Evolutionary conservation across 2,329 filamentous ascomycete genomes (phyloP).

Genomic region (Aureobasidium sp.): DNA sequence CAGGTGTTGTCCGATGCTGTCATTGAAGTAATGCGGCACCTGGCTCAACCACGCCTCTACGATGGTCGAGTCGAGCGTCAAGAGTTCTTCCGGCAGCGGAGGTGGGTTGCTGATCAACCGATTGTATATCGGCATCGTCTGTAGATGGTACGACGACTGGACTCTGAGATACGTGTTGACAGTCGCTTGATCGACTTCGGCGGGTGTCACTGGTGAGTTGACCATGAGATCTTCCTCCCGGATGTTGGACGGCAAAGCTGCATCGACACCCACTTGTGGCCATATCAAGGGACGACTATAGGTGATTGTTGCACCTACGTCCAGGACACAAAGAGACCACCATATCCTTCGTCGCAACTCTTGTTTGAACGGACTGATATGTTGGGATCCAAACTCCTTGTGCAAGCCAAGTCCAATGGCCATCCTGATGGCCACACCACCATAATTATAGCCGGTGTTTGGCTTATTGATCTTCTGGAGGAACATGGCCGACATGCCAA

Average conservation of each 20-base stretch:
- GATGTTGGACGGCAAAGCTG: conserved; percentile 19
- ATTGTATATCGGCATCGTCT: conserved; percentile 40
- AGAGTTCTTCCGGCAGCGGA: conserved; percentile 36
- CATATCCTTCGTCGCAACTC: conserved; percentile 32
- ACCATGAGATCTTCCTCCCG: neutral
- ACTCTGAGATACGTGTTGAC: conserved; percentile 39
- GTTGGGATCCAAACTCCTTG: conserved; percentile 43
- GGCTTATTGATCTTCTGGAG: conserved; percentile 46
- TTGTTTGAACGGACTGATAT: conserved; percentile 35
- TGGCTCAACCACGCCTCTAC: conserved; percentile 30
- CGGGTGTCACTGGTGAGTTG: neutral
- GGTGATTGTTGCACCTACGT: conserved; percentile 45
- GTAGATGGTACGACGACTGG: conserved; percentile 41
- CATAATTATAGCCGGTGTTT: conserved; percentile 45
- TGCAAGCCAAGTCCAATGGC: conserved; percentile 46
- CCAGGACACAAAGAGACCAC: conserved; percentile 39
- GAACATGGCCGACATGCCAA: conserved; percentile 44
- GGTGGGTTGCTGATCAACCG: conserved; percentile 41
- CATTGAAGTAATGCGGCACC: conserved; percentile 34
- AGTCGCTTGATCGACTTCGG: conserved; percentile 24
- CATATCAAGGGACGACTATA: conserved; percentile 44
- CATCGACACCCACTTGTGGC: conserved; percentile 40
- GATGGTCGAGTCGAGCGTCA: conserved; percentile 32
- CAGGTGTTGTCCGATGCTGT: conserved; percentile 28
- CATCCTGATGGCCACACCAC: conserved; percentile 44